A percentile compares a stretch with the other conserved stretches of the same genome.
These are phyloP conservation scores for Diplodia seriata DNA, from an alignment of 2,329 filamentous ascomycete genomes.

Conservation along the genomic window DNA sequence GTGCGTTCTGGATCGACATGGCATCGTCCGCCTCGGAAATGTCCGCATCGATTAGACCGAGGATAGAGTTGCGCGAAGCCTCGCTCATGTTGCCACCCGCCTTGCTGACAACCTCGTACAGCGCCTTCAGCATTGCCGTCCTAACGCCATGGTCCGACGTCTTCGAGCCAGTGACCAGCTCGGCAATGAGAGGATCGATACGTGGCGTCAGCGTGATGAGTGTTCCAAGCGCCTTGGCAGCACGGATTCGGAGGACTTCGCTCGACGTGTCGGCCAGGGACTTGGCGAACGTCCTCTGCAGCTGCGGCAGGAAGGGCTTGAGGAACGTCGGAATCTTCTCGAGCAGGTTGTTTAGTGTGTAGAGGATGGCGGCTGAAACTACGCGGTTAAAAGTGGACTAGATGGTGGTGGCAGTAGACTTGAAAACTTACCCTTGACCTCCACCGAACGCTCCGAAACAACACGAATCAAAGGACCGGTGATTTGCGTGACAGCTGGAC, in stretches of 20 bases:
- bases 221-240: slow-evolving; percentile 92
- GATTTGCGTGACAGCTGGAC: slow-evolving; percentile 96
- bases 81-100: slow-evolving; percentile 96
- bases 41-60: slow-evolving; percentile 87
- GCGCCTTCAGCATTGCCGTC: slow-evolving; percentile 94
- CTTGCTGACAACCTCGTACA: slow-evolving; percentile 96
- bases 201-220: slow-evolving; percentile 94
- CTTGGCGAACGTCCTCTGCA: slow-evolving; percentile 96
- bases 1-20: slow-evolving; percentile 89
- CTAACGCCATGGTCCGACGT: slow-evolving; percentile 85
- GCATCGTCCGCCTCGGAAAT: slow-evolving; percentile 73
- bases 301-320: slow-evolving; percentile 94
- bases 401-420: neutral
- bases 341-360: slow-evolving; percentile 91
- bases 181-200: slow-evolving; percentile 90
- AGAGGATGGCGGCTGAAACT: slow-evolving; percentile 75
- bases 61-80: slow-evolving; percentile 80
- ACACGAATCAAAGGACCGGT: slow-evolving; percentile 97
- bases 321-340: slow-evolving; percentile 96
- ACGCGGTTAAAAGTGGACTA: slow-evolving; percentile 7
- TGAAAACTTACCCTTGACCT: slow-evolving; percentile 72
- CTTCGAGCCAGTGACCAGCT: slow-evolving; percentile 94
- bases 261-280: slow-evolving; percentile 92
- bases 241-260: slow-evolving; percentile 83
- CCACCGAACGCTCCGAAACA: slow-evolving; percentile 92